Percentiles rank a stretch among this genome's conserved stretches.
Conservation (phyloP, 805 yeast species). For the Lachancea lanzarotensis region DNA sequence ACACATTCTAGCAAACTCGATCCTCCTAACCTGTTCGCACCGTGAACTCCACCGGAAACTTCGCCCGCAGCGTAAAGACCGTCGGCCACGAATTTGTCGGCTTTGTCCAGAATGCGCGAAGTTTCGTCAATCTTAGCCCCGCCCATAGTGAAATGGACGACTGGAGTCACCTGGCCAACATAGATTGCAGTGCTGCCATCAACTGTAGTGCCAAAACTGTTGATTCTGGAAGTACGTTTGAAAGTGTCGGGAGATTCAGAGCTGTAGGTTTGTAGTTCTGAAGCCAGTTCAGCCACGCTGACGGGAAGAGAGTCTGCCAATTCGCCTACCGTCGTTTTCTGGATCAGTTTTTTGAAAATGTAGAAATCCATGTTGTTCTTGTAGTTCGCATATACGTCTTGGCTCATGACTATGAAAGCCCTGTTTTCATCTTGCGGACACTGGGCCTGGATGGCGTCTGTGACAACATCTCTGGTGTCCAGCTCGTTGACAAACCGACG, state of each 20-base stretch:
- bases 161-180: constrained; percentile 52
- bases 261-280: constrained; percentile 21
- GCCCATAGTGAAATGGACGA: constrained; percentile 62
- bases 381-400: constrained; percentile 40
- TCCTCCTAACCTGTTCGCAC: constrained; percentile 55
- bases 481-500: constrained; percentile 50
- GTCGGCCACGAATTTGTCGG: constrained; percentile 30
- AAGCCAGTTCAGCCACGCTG: constrained; percentile 19
- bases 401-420: constrained; percentile 37
- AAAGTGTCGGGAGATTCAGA: constrained; percentile 29
- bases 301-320: constrained; percentile 27
- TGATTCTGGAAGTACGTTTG: constrained; percentile 33
- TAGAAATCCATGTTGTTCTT: constrained; percentile 49
- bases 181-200: constrained; percentile 31
- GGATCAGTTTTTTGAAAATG: constrained; percentile 34
- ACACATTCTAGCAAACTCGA: constrained; percentile 54
- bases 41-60: constrained; percentile 64
- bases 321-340: constrained; percentile 27
- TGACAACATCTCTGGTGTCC: constrained; percentile 46
- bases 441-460: constrained; percentile 36
- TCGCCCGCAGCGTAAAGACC: constrained; percentile 63
- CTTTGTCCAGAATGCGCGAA: constrained; percentile 37
- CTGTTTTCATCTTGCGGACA: constrained; percentile 27
- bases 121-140: constrained; percentile 51
- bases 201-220: constrained; percentile 26